phyloP scores from a whole-genome alignment of 805 yeast genomes.

The Suhomyces emberorum region DNA sequence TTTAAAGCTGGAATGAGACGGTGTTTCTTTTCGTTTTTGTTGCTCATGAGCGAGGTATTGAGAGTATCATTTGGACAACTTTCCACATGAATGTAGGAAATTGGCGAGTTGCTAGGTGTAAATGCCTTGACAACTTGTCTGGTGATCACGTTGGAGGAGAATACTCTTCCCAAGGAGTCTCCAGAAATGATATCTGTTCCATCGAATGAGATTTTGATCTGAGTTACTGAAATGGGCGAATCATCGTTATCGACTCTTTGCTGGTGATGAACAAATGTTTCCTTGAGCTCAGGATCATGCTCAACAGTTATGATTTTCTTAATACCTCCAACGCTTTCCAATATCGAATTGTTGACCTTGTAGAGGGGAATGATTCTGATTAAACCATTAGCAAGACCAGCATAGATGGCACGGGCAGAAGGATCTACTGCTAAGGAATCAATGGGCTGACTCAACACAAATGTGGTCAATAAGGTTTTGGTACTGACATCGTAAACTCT shows the following conservation, averaged over 20 bases:
- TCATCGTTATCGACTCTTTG: conserved; percentile 7
- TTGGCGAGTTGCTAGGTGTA: conserved; percentile 36
- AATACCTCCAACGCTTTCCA: conserved; percentile 62
- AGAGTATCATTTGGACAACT: conserved; percentile 19
- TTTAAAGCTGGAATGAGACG: conserved; percentile 62
- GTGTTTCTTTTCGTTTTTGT: conserved; percentile 31
- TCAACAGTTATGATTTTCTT: conserved; percentile 50
- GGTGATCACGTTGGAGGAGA: conserved; percentile 65
- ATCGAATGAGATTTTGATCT: conserved; percentile 63
- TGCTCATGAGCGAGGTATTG: conserved; percentile 14
- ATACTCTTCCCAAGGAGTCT: conserved; percentile 65
- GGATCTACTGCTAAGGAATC: conserved; percentile 67
- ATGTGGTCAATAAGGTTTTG: conserved; percentile 56
- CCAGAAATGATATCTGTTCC: conserved; percentile 74
- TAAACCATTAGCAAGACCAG: conserved; percentile 63
- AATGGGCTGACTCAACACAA: conserved; percentile 61
- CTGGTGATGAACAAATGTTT: conserved; percentile 54
- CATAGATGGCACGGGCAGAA: conserved; percentile 69
- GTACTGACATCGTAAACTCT: conserved; percentile 61
- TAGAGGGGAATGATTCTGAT: conserved; percentile 57
- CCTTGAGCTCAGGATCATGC: conserved; percentile 46
- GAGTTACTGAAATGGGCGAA: conserved; percentile 40
- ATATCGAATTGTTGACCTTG: conserved; percentile 30
- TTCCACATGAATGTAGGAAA: conserved; percentile 27
- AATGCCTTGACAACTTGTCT: conserved; percentile 64